Conservation (phyloP, 2,329 filamentous ascomycete species). For the Cercospora beticola region DNA sequence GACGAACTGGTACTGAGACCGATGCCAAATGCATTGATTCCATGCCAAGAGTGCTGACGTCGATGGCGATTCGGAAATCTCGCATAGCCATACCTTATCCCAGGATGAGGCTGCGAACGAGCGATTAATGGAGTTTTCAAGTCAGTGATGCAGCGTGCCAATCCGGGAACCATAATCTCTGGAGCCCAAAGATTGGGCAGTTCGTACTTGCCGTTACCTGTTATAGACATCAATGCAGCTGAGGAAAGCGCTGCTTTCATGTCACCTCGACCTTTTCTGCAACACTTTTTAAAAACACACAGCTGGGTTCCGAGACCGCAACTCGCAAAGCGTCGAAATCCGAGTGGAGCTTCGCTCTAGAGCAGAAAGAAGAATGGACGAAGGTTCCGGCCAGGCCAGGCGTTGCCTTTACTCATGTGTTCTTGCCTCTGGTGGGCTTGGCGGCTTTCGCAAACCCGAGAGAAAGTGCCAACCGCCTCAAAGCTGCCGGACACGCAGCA, state of each 20-base stretch:
- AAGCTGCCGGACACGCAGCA: background rate
- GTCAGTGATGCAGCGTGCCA: background rate
- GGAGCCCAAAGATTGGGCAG: background rate
- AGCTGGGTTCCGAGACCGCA: background rate
- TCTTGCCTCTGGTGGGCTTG: background rate
- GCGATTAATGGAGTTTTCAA: background rate
- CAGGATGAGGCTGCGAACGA: background rate
- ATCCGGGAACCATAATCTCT: background rate
- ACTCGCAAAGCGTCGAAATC: background rate
- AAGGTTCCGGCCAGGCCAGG: no score
- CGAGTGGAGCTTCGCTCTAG: no score
- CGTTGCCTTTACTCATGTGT: background rate
- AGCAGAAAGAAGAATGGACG: no score
- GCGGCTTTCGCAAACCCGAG: background rate
- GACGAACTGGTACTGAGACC: background rate
- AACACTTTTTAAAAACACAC: background rate
- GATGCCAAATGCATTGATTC: background rate
- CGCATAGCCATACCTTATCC: background rate
- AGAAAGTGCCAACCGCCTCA: background rate
- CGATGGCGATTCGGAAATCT: background rate
- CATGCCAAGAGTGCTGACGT: background rate
- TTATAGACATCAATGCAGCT: background rate
- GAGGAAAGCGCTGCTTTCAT: background rate
- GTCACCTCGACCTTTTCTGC: background rate
- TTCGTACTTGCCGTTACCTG: background rate